These are phyloP conservation scores for Acer negundo DNA, from an alignment of 345 rosid species.

Conservation along the genomic window DNA sequence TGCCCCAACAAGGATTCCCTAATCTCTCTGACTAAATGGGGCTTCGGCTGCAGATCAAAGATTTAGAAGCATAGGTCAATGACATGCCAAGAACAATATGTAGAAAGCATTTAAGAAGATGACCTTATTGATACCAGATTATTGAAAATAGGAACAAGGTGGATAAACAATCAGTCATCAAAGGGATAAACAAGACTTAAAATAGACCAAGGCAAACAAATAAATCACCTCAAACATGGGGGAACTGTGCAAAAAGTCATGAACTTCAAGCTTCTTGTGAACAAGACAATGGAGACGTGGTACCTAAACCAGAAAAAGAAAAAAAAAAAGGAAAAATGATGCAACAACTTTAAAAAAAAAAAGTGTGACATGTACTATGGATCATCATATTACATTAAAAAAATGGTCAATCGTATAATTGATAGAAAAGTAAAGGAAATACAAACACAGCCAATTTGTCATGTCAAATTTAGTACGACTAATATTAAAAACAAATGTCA, in stretches of 20 bases:
- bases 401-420: neutral
- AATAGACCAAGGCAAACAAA: neutral
- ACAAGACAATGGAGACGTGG: slow-evolving; percentile 88
- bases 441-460: neutral
- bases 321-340: slow-evolving; percentile 3
- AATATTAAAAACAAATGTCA: neutral
- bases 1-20: slow-evolving; percentile 68
- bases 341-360: neutral
- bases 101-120: neutral
- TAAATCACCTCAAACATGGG: slow-evolving; percentile 59
- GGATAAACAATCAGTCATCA: neutral
- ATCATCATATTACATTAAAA: neutral
- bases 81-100: slow-evolving; percentile 1
- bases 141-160: neutral
- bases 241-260: slow-evolving; percentile 55
- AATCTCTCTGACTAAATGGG: slow-evolving; percentile 51
- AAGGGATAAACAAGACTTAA: neutral
- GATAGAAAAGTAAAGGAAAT: neutral
- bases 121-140: neutral
- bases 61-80: neutral
- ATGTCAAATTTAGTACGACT: no score
- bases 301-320: slow-evolving; percentile 41
- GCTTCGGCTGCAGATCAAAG: slow-evolving; percentile 52
- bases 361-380: neutral
- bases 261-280: slow-evolving; percentile 71